phyloP scores from a whole-genome alignment of 768 basidiomycete genomes.

The Mycena polygramma region DNA sequence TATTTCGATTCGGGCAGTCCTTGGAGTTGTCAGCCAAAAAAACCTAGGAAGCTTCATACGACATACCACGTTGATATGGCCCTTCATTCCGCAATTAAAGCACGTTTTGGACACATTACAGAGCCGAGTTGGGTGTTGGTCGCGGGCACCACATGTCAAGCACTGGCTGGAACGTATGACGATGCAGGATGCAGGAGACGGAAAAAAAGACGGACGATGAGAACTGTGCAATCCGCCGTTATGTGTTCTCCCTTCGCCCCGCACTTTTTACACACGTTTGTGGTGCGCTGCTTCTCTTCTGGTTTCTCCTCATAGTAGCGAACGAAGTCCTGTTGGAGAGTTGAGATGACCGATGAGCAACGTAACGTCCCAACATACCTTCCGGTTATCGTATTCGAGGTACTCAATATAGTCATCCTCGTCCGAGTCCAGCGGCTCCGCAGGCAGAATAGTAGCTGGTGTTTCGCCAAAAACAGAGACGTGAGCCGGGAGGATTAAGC shows the following conservation, averaged over 20 bases:
- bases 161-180: slow-evolving; percentile 69
- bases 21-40: slow-evolving; percentile 41
- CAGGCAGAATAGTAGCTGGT: slow-evolving; percentile 61
- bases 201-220: slow-evolving; percentile 66
- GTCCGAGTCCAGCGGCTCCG: slow-evolving; percentile 57
- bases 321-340: slow-evolving; percentile 57
- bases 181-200: slow-evolving; percentile 10
- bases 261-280: slow-evolving; percentile 81
- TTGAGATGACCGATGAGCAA: background rate
- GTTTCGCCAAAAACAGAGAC: slow-evolving; percentile 68
- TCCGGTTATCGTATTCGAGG: slow-evolving; percentile 77
- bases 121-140: slow-evolving; percentile 82
- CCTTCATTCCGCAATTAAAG: slow-evolving; percentile 87
- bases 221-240: slow-evolving; percentile 74
- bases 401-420: slow-evolving; percentile 82
- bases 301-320: slow-evolving; percentile 75
- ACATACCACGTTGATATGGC: slow-evolving; percentile 73
- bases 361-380: slow-evolving; percentile 52
- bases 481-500: slow-evolving; percentile 76
- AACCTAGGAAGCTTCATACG: background rate
- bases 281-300: slow-evolving; percentile 58
- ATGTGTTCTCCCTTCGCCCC: slow-evolving; percentile 81
- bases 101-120: slow-evolving; percentile 88
- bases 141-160: slow-evolving; percentile 82
- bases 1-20: slow-evolving; percentile 79